Base-by-base conservation (phyloP, 179 eudicot genomes). In the Sideroxylon spinosum region DNA sequence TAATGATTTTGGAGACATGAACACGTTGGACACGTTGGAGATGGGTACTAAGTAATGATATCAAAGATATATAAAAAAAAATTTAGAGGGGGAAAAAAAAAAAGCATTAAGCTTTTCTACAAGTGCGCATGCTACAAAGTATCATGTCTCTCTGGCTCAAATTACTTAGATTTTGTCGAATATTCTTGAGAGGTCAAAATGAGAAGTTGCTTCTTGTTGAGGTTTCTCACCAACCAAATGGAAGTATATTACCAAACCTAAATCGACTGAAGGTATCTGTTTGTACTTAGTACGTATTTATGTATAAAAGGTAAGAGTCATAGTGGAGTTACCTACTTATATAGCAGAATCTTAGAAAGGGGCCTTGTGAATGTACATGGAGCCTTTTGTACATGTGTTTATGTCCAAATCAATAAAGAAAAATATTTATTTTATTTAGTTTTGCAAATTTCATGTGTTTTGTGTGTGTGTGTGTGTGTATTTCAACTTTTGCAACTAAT, bases 21-120 rank as follows among this genome's bases (percentile, higher is more conserved):
- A 84, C 85, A 81, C 85, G 28, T 76, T 92, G 76, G 83, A 85
- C 72, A 72, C 76, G 53, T 13, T 82, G 70, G 86, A 83, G 74
- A 79, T 82, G 85, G 82, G 69, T 10, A 78, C 76, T 68, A 76
- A 84, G 72, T 79, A 76, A 76, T 73, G 23, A 68, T 37, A 37
- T 37, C 44, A 37, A 37, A 37, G 44, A 37, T 6, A 37, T 37
- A 3, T 29, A 29, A 29, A 29, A 37, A 37, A 37, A 37, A 37
- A 37, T 3, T 0, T 0, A 37, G 5, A 37, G 5, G 5, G 5
- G 19, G 65, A 63, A 69, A 29, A 64, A 14, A 26, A 5, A 52
- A 50, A 26, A 20, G 10, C 52, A 23, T 19, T 50, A 53, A 53
- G 72, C 25, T 29, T 62, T 64, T 77, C 53, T 37, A 49, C 55